phyloP scores from a whole-genome alignment of 2,329 filamentous ascomycete species.

The Aspergillus novofumigatus region DNA sequence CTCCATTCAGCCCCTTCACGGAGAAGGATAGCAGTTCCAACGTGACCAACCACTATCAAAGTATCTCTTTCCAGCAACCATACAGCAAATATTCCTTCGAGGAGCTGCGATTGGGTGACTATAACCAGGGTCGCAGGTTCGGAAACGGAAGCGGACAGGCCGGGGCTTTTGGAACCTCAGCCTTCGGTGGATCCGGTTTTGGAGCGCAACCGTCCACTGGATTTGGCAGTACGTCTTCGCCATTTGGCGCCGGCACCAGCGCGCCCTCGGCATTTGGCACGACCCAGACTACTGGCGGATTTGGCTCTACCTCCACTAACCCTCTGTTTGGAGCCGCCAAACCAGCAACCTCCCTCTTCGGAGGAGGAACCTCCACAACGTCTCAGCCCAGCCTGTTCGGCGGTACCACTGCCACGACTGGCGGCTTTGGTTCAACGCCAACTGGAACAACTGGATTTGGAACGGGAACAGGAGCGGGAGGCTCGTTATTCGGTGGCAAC shows the following conservation, averaged over 20 bases:
- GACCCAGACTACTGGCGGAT: slow-evolving; percentile 37
- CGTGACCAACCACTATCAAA: slow-evolving; percentile 45
- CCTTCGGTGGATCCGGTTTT: slow-evolving; percentile 49
- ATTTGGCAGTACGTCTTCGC: slow-evolving; percentile 44
- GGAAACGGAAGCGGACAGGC: slow-evolving; percentile 77
- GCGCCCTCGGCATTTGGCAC: slow-evolving; percentile 43
- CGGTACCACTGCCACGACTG: slow-evolving; percentile 32
- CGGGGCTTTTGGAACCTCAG: slow-evolving; percentile 73
- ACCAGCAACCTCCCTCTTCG: slow-evolving; percentile 37
- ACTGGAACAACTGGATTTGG: slow-evolving; percentile 27
- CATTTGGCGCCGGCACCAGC: slow-evolving; percentile 36
- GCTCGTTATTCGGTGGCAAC: slow-evolving; percentile 41
- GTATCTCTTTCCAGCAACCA: slow-evolving; percentile 45
- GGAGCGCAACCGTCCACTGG: slow-evolving; percentile 39
- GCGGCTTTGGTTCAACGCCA: slow-evolving; percentile 26
- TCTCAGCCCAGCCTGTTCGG: slow-evolving; percentile 40
- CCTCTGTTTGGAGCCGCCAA: slow-evolving; percentile 44
- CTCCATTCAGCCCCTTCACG: slow-evolving; percentile 42
- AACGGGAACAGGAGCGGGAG: slow-evolving; percentile 18
- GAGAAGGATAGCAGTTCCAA: slow-evolving; percentile 43
- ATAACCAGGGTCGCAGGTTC: slow-evolving; percentile 76
- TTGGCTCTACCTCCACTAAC: slow-evolving; percentile 32
- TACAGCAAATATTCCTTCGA: slow-evolving; percentile 84
- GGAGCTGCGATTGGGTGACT: slow-evolving; percentile 76
- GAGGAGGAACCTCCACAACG: slow-evolving; percentile 26